Evolutionary conservation across 768 basidiomycete species (phyloP), one percentile per base, ranked within the genome.

Genomic region (Russula griseocarnosa): DNA sequence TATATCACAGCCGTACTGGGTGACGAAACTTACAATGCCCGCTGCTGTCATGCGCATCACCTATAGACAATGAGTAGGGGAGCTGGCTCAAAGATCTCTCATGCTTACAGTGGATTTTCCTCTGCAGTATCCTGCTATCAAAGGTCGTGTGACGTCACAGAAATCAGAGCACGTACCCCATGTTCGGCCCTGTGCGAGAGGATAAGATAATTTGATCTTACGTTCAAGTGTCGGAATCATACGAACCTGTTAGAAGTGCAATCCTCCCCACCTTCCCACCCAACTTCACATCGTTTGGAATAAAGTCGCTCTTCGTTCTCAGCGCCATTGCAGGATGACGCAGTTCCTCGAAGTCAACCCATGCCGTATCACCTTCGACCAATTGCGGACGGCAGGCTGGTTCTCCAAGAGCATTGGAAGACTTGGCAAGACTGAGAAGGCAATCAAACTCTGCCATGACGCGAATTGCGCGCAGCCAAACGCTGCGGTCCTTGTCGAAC

Each of bases 371-470:
- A 16, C 80, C 86, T 62, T 93, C 90, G 20, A 95, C 82, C 62
- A 99, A 86, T 69, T 87, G 85, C 0, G 97, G 97, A 64, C 97
- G 79, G 71, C 97, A 98, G n/a, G 84, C 82, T 3, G 97, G 97
- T 74, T 97, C 93, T 50, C 94, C 95, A 47, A 99, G 82, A 10
- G 91, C 90, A n/a, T 76, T 73, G 1, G 94, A 97, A 1, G 93
- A 83, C 74, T 92, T 95, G 5, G 96, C 90, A 53, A 98, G 76
- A 68, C 92, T 92, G 73, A 96, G 86, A 24, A 99, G 77, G 74
- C 97, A 99, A 74, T 99, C 97, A n/a, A 99, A 80, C 76, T 99
- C 95, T 8, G 97, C 89, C 55, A 96, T 82, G 18, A 92, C 86
- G 42, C 92, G 85, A 66, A 94, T 81, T 13, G 87, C 85, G n/a